These are phyloP conservation scores for Mortierella sp. DNA, from an alignment of 371 early-diverging fungal genomes.

Conservation along the genomic window DNA sequence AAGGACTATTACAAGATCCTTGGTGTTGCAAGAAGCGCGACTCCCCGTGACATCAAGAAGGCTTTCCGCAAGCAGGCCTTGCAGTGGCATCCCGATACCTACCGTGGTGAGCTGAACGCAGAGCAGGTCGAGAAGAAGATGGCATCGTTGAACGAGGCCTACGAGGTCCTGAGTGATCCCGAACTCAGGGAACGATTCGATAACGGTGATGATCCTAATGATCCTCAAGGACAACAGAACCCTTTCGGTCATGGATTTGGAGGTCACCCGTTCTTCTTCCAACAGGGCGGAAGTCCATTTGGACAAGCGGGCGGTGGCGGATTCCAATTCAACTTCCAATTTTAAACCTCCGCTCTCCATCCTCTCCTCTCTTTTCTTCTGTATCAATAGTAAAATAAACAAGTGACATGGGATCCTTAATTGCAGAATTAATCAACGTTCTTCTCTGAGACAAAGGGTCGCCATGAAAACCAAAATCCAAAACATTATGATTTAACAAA, in stretches of 20 bases:
- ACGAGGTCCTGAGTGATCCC: slow-evolving; percentile 89
- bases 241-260: slow-evolving; percentile 70
- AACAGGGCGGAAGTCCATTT: slow-evolving; percentile 64
- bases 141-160: slow-evolving; percentile 94
- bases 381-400: too few species aligned
- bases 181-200: slow-evolving; percentile 82
- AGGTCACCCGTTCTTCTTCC: slow-evolving; percentile 67
- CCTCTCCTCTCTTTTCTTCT: background rate
- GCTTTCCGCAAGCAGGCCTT: slow-evolving; percentile 92
- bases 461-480: too few species aligned
- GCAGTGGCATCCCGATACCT: slow-evolving; percentile 92
- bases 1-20: slow-evolving; percentile 96
- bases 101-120: slow-evolving; percentile 79
- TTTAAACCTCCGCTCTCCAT: slow-evolving; percentile 10
- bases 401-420: too few species aligned
- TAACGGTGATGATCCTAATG: slow-evolving; percentile 95
- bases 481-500: background rate
- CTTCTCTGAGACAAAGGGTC: too few species aligned
- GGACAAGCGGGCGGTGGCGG: slow-evolving; percentile 59
- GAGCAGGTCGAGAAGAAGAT: slow-evolving; percentile 90
- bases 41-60: slow-evolving; percentile 87
- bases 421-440: too few species aligned
- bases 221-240: slow-evolving; percentile 72
- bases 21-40: slow-evolving; percentile 82
- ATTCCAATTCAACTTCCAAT: slow-evolving; percentile 65